These are phyloP conservation scores for Triticum dicoccoides DNA, from an alignment of 176 grass and related monocot genomes.

Conservation along the genomic window DNA sequence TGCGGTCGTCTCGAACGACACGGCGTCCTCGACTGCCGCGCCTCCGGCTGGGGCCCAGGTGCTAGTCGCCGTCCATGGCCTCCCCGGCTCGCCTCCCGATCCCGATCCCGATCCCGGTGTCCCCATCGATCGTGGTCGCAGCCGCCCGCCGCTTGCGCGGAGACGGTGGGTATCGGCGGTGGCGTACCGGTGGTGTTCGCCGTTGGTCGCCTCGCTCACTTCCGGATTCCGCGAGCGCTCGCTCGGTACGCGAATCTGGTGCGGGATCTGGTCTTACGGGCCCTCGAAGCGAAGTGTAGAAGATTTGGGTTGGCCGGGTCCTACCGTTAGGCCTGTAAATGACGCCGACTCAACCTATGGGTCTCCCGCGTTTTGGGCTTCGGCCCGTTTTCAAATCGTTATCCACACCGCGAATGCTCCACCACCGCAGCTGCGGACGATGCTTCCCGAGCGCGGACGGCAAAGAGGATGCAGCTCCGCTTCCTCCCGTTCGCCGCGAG, in stretches of 20 bases:
- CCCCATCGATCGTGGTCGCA: conserved; percentile 18
- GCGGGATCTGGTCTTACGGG: neutral
- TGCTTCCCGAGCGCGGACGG: neutral
- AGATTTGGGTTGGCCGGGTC: neutral
- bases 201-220: conserved; percentile 29
- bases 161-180: neutral
- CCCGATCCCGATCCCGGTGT: conserved; percentile 27
- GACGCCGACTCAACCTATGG: neutral
- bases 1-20: conserved; percentile 65
- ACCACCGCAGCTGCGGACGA: conserved; percentile 13
- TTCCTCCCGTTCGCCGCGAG: conserved; percentile 21
- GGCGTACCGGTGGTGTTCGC: conserved; percentile 1
- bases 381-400: conserved; percentile 17
- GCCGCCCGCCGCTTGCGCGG: neutral
- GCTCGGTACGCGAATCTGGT: conserved; percentile 28
- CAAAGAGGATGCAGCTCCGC: conserved; percentile 23
- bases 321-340: neutral
- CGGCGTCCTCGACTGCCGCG: conserved; percentile 35
- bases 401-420: conserved; percentile 23
- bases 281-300: neutral
- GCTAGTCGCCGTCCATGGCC: conserved; percentile 40
- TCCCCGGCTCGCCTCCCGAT: conserved; percentile 12
- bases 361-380: neutral
- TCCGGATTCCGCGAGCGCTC: conserved; percentile 28
- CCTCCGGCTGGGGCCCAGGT: conserved; percentile 45